A percentile compares a stretch with the other conserved stretches of the same genome.
These are phyloP conservation scores for Didymella segeticola DNA, from an alignment of 2,329 filamentous ascomycete species.

Conservation along the genomic window DNA sequence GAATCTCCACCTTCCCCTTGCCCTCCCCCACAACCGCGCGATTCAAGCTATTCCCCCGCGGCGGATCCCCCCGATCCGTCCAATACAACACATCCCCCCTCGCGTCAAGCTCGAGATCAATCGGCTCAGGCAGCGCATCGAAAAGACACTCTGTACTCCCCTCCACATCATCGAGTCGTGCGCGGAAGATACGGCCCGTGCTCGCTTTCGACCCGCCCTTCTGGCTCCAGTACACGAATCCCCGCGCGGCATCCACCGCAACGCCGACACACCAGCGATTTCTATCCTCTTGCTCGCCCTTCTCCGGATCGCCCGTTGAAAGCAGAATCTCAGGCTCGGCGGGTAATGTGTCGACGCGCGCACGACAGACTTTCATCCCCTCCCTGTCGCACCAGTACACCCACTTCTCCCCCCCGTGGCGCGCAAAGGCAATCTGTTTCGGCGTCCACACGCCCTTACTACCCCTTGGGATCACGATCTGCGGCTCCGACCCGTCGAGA, in stretches of 20 bases:
- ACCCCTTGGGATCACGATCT: constrained; percentile 54
- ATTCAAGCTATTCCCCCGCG: constrained; percentile 62
- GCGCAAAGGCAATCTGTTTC: constrained; percentile 48
- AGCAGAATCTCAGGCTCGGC: constrained; percentile 10
- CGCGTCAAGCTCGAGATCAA: constrained; percentile 64
- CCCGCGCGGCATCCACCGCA: constrained; percentile 52
- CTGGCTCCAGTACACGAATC: constrained; percentile 66
- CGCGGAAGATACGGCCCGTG: constrained; percentile 61
- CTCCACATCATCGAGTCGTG: constrained; percentile 54
- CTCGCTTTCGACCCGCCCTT: constrained; percentile 62
- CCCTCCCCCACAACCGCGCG: constrained; percentile 28
- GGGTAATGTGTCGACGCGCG: constrained; percentile 19
- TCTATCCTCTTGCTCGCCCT: constrained; percentile 31
- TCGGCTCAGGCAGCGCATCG: constrained; percentile 46
- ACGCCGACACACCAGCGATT: constrained; percentile 65
- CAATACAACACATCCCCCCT: constrained; percentile 59
- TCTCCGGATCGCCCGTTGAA: constrained; percentile 6
- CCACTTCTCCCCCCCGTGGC: constrained; percentile 23
- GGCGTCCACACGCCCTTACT: constrained; percentile 48
- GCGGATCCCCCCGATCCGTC: constrained; percentile 67
- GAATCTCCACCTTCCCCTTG: not conserved
- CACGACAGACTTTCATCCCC: constrained; percentile 47
- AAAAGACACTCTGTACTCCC: constrained; percentile 35
- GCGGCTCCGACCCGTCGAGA: constrained; percentile 57
- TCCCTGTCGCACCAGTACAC: constrained; percentile 55